Base-by-base conservation (phyloP, 140 eudicot species). In the Oenanthe javanica region DNA sequence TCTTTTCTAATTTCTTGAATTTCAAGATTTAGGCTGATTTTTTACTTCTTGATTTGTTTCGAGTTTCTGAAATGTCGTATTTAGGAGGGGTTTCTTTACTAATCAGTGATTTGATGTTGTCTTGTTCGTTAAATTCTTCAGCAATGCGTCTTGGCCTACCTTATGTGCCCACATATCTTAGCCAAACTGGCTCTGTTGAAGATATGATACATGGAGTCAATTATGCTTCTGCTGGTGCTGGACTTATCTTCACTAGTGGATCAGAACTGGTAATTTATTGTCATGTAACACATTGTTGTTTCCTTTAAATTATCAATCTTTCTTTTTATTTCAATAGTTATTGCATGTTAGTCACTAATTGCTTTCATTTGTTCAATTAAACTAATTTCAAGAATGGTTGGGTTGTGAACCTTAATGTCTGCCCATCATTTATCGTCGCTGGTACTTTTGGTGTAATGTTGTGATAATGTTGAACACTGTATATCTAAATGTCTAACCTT, bases 211-310 rank as follows among this genome's bases (percentile, higher is more conserved):
- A 52, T 16, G 99, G 99, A 55, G 87, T 90, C 73, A 94, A 94
- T 82, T 94, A 88, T 63, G 99, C 99, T 36, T 94, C 99, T 83
- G 97, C 99, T 78, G 99, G 96, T 85, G 96, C 97, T 79, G 99
- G 99, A 71, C 92, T 94, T 40, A 94, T 94, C 71, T 92, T 92
- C 87, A 85, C 97, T 18, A 94, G 99, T 48, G 99, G 97, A 42
- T 89, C 99, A 54, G 99, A 92, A 87, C 77, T 94, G 94, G 98
- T 94, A 86, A 10, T 21, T 57, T 18, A 18, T 10, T 21, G 23
- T 4, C 66, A 40, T 40, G 43, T 3, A 40, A 40, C 43, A 40
- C 43, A 40, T 42, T 42, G 45, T 42, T 42, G 45, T 42, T 42
- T 42, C 45, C n/a, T 31, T 31, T 31, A 31, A 31, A 31, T 31